Evolutionary conservation across 257 asterid species (phyloP), one percentile per base, ranked within the genome.

Genomic region (Marsdenia floribunda): DNA sequence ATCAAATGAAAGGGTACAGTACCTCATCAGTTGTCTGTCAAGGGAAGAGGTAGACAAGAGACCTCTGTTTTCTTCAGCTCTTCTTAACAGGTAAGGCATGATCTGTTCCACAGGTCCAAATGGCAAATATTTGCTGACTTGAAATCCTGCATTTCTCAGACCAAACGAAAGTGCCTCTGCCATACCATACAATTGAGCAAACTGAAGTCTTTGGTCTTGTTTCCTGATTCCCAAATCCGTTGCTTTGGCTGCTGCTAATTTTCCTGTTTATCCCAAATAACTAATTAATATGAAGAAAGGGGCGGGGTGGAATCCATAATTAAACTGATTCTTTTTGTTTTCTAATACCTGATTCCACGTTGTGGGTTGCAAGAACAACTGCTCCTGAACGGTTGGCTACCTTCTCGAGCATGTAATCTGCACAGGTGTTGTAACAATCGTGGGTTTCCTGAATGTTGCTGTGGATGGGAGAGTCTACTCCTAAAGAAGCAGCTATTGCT

Each of bases 41-140:
- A 84, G 49, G 0, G 82, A 68, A 0, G 99, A 86, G 29, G 93
- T 74, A 50, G 96, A 78, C 21, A 95, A 69, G 13, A 95, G 60
- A 0, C 97, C 97, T 71, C 91, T 84, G 87, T 95, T 95, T 80
- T 95, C 99, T 73, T 95, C 99, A 8, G 97, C 99, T 82, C 99
- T 84, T 75, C 98, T 75, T 21, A 95, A 63, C 24, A 95, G 96
- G 78, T 95, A 95, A 0, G 97, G 98, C 78, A 92, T 95, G 19
- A 92, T 86, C 75, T 90, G 91, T 40, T 90, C 98, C 0, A 95
- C 89, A 0, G 96, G 97, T 15, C 99, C 99, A 73, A 87, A 92
- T 13, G 98, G 98, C 84, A 89, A 58, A 52, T 95, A 95, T 64
- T 93, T 93, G 81, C 96, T 91, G 0, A 93, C 97, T 21, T 85